Percentiles rank a stretch among this genome's conserved stretches.
These are phyloP conservation scores for Hypoxylon sp. DNA, from an alignment of 2,329 filamentous ascomycete species.

Conservation along the genomic window DNA sequence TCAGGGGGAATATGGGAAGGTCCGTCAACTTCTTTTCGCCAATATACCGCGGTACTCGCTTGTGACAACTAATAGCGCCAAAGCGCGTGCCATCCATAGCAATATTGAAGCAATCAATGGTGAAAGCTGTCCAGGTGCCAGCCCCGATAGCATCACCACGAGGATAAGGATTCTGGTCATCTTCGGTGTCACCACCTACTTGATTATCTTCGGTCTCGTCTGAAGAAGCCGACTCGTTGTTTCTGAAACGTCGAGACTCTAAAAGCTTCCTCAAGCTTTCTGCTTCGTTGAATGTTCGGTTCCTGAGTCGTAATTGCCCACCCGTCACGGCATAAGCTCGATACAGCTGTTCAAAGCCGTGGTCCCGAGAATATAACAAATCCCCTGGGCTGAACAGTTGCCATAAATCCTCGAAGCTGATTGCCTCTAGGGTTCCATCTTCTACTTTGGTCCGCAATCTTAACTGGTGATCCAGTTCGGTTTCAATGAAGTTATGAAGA, in stretches of 20 bases:
- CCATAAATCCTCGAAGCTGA: conserved; percentile 29
- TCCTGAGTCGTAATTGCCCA: conserved; percentile 16
- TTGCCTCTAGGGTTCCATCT: conserved; percentile 11
- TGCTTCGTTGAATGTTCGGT: neutral
- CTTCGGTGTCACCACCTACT: neutral
- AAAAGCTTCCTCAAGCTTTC: neutral
- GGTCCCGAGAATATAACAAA: conserved; percentile 2
- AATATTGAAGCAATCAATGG: conserved; percentile 29
- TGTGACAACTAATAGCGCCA: conserved; percentile 14
- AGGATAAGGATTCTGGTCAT: conserved; percentile 7
- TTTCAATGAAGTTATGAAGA: conserved; percentile 15
- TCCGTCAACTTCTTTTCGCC: conserved; percentile 20
- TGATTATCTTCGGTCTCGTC: neutral
- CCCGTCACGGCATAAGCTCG: conserved; percentile 18
- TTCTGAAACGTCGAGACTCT: no score
- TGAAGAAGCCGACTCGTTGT: no score
- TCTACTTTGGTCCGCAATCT: conserved; percentile 7
- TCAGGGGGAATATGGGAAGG: conserved; percentile 21
- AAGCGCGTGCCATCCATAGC: conserved; percentile 23
- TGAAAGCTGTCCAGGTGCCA: conserved; percentile 26
- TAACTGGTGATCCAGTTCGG: conserved; percentile 5
- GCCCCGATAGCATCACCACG: conserved; percentile 13
- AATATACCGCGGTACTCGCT: conserved; percentile 20
- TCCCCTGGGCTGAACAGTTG: conserved; percentile 25
- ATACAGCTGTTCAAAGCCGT: conserved; percentile 22